phyloP scores from a whole-genome alignment of 441 rosid genomes.

The Jatropha podagrica region DNA sequence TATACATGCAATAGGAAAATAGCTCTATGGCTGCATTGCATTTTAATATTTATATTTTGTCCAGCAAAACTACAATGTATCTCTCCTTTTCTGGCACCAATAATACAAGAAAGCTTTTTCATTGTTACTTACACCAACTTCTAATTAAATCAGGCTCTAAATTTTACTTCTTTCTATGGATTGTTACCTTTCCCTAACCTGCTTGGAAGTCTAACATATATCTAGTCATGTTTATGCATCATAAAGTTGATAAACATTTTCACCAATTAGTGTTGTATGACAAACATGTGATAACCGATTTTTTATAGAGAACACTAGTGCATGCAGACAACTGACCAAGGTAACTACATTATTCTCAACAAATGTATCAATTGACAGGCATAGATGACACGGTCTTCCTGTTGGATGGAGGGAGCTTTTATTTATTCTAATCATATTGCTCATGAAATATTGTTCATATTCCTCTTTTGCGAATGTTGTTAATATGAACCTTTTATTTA shows the following conservation, averaged over 20 bases:
- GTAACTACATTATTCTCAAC: neutral
- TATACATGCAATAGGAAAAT: neutral
- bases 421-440: neutral
- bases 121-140: neutral
- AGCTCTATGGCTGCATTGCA: neutral
- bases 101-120: neutral
- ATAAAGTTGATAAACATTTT: neutral
- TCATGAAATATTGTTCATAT: neutral
- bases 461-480: neutral
- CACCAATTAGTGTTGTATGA: neutral
- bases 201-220: neutral
- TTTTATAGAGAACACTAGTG: neutral
- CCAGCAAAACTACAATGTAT: neutral
- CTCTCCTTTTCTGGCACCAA: neutral
- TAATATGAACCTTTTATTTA: neutral
- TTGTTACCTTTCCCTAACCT: neutral
- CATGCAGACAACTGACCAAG: neutral
- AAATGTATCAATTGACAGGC: neutral
- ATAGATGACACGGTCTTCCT: neutral
- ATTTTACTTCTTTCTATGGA: neutral
- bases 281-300: neutral
- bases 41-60: slow-evolving; percentile 2
- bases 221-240: neutral
- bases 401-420: neutral
- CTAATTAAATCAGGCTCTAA: neutral